Evolutionary conservation across 2,329 filamentous ascomycete species (phyloP).

Genomic region (Plectosphaerella cucumerina): DNA sequence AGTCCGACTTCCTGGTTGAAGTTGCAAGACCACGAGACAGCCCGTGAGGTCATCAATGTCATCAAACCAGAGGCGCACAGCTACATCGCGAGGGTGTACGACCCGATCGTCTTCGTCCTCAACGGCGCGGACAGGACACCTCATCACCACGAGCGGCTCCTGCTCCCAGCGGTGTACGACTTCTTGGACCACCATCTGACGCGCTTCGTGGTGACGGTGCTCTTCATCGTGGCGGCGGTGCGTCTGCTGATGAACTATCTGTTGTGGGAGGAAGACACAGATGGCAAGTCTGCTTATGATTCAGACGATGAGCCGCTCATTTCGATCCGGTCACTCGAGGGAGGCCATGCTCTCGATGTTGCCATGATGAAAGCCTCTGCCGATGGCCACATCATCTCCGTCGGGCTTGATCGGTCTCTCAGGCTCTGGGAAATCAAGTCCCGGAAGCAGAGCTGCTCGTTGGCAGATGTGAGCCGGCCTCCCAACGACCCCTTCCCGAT

Average conservation of each 20-base stretch:
- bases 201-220: constrained; percentile 58
- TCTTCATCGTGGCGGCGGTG: constrained; percentile 60
- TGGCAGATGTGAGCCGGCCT: constrained; percentile 34
- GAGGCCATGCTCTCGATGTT: constrained; percentile 67
- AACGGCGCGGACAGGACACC: constrained; percentile 64
- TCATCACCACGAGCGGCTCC: constrained; percentile 40
- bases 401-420: constrained; percentile 66
- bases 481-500: constrained; percentile 52
- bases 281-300: constrained; percentile 40
- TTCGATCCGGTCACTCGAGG: constrained; percentile 54
- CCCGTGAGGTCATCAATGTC: constrained; percentile 70
- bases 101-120: constrained; percentile 69
- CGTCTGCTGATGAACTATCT: constrained; percentile 71
- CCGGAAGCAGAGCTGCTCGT: constrained; percentile 34
- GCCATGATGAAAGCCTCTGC: constrained; percentile 58
- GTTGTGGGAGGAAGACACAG: constrained; percentile 58
- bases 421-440: constrained; percentile 60
- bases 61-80: constrained; percentile 68
- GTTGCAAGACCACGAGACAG: constrained; percentile 75
- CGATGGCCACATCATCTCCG: constrained; percentile 62
- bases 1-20: constrained; percentile 74
- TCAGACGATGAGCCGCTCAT: constrained; percentile 47
- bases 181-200: constrained; percentile 57
- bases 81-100: constrained; percentile 70
- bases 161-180: constrained; percentile 60